Evolutionary conservation across 108 stramenopile genomes (phyloP).

Genomic region (Epithemia pelagica): DNA sequence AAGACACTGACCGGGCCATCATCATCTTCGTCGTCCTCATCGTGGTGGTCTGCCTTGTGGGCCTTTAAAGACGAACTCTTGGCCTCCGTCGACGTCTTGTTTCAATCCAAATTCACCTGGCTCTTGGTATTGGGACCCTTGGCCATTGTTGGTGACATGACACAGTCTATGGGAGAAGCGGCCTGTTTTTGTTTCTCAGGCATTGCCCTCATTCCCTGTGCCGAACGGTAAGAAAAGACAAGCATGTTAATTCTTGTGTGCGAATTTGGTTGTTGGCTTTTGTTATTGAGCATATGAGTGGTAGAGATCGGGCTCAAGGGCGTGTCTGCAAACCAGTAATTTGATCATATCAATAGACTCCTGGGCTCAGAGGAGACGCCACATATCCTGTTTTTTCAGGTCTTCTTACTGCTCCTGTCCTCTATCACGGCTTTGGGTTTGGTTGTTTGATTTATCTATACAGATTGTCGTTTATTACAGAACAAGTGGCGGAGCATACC

Average conservation of each 20-base stretch:
- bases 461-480: slow-evolving; percentile 83
- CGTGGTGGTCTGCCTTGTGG: no score
- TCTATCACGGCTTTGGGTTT: no score
- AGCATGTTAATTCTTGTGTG: background rate
- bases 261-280: background rate
- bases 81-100: slow-evolving; percentile 5
- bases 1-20: no score
- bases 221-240: slow-evolving; percentile 47
- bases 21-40: no score
- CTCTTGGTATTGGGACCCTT: slow-evolving; percentile 83
- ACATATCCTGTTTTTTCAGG: slow-evolving; percentile 7
- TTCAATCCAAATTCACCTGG: slow-evolving; percentile 35
- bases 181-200: slow-evolving; percentile 73
- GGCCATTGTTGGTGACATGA: slow-evolving; percentile 77
- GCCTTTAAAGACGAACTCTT: slow-evolving; percentile 3
- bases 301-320: no score
- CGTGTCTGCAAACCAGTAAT: no score
- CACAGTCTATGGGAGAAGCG: slow-evolving; percentile 69
- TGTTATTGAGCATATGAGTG: background rate
- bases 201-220: slow-evolving; percentile 75
- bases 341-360: no score
- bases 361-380: no score
- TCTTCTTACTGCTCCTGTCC: background rate
- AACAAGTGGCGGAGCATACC: slow-evolving; percentile 89
- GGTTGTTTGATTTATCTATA: slow-evolving; percentile 6